A percentile compares a stretch with the other conserved stretches of the same genome.
Conservation (phyloP, 2,329 filamentous ascomycete genomes). For the Trichoderma citrinoviride region DNA sequence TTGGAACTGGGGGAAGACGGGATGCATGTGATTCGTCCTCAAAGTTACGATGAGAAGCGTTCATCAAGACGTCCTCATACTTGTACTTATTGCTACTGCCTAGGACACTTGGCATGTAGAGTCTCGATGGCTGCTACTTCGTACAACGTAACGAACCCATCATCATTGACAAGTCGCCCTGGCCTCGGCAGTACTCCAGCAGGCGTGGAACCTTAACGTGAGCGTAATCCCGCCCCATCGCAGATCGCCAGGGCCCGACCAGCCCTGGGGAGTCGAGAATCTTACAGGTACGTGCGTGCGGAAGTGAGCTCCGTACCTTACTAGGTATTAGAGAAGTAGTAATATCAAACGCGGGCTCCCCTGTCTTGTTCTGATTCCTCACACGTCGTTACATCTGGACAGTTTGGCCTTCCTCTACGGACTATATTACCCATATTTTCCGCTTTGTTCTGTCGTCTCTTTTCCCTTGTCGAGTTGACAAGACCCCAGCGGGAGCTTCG, state of each 20-base stretch:
- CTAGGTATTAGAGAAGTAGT: background rate
- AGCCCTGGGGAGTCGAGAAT: slow-evolving; percentile 13
- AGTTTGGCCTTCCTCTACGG: background rate
- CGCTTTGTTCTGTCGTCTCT: background rate
- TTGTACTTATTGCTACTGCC: background rate
- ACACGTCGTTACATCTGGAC: no score
- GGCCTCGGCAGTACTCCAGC: background rate
- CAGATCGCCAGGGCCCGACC: slow-evolving; percentile 15
- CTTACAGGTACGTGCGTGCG: slow-evolving; percentile 1
- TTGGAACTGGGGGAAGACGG: no score
- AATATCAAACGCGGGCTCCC: no score
- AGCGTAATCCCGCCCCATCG: slow-evolving; percentile 5
- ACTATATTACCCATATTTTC: background rate
- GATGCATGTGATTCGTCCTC: no score
- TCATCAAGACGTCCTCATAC: no score
- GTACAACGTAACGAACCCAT: background rate
- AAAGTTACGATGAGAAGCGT: no score
- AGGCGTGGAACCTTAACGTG: background rate
- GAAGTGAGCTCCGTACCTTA: background rate
- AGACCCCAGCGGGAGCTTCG: no score
- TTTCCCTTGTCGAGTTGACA: background rate
- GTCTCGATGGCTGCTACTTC: background rate
- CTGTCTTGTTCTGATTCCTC: no score
- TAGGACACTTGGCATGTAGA: background rate
- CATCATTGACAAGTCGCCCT: background rate